Evolutionary conservation across 2,329 filamentous ascomycete species (phyloP).

Genomic region (Cladosporium sp.): DNA sequence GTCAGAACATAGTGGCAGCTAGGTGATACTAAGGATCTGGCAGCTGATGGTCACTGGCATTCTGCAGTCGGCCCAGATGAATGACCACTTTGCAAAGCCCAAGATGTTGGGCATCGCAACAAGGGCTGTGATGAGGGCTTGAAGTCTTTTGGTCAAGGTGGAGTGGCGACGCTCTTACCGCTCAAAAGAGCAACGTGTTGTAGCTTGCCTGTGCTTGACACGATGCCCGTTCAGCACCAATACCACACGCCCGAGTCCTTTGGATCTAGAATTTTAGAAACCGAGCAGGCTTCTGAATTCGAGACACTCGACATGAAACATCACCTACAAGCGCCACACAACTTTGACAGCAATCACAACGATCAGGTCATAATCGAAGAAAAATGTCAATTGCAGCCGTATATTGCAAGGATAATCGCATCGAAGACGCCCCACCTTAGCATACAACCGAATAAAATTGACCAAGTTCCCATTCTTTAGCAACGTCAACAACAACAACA

Average conservation of each 20-base stretch:
- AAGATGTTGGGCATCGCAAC: background rate
- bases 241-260: background rate
- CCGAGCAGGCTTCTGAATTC: background rate
- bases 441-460: constrained; percentile 15
- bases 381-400: constrained; percentile 17
- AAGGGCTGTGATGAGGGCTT: background rate
- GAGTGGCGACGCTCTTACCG: background rate
- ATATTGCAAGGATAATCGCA: constrained; percentile 19
- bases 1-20: background rate
- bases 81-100: background rate
- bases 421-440: constrained; percentile 17
- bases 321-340: background rate
- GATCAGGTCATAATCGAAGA: too few relatives aligned
- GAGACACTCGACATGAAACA: too few relatives aligned
- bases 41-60: background rate
- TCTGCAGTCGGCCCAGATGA: background rate
- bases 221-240: background rate
- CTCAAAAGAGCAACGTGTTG: background rate
- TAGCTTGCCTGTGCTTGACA: background rate
- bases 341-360: background rate
- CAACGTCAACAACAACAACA: constrained; percentile 6
- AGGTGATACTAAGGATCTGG: background rate
- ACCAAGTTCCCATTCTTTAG: constrained; percentile 16
- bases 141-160: background rate
- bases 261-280: background rate